A percentile compares a stretch with the other conserved stretches of the same genome.
phyloP scores from a whole-genome alignment of 495 filamentous ascomycete genomes.

The Penicillium parvum region DNA sequence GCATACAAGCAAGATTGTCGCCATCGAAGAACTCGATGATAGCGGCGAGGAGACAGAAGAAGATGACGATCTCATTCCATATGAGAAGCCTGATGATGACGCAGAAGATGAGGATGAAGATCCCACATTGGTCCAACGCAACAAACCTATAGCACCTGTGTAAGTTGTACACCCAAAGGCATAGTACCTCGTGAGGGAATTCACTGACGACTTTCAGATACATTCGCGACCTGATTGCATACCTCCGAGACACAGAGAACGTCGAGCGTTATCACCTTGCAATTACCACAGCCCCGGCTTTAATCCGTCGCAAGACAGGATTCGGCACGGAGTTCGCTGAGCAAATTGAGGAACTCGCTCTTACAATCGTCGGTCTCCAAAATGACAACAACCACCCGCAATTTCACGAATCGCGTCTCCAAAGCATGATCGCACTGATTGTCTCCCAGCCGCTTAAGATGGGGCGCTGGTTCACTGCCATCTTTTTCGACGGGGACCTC shows the following conservation, averaged over 20 bases:
- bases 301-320: slow-evolving; percentile 83
- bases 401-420: slow-evolving; percentile 72
- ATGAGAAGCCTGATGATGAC: slow-evolving; percentile 91
- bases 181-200: too few relatives aligned
- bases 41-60: slow-evolving; percentile 50
- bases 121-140: slow-evolving; percentile 73
- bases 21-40: slow-evolving; percentile 63
- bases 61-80: slow-evolving; percentile 73
- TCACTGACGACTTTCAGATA: slow-evolving; percentile 50
- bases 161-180: too few relatives aligned
- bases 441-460: slow-evolving; percentile 71
- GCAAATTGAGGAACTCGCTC: slow-evolving; percentile 75
- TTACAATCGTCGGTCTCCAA: slow-evolving; percentile 68
- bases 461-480: slow-evolving; percentile 76
- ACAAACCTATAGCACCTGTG: slow-evolving; percentile 82
- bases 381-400: slow-evolving; percentile 57
- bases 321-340: slow-evolving; percentile 85
- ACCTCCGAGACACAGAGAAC: slow-evolving; percentile 74
- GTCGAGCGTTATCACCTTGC: slow-evolving; percentile 81
- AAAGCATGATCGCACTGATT: slow-evolving; percentile 80
- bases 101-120: slow-evolving; percentile 88
- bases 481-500: slow-evolving; percentile 89
- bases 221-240: slow-evolving; percentile 76
- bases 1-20: slow-evolving; percentile 50
- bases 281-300: slow-evolving; percentile 64